Evolutionary conservation across 169 alveolate species (phyloP), one percentile per base, ranked within the genome.

Genomic region (Plasmodium fragile): DNA sequence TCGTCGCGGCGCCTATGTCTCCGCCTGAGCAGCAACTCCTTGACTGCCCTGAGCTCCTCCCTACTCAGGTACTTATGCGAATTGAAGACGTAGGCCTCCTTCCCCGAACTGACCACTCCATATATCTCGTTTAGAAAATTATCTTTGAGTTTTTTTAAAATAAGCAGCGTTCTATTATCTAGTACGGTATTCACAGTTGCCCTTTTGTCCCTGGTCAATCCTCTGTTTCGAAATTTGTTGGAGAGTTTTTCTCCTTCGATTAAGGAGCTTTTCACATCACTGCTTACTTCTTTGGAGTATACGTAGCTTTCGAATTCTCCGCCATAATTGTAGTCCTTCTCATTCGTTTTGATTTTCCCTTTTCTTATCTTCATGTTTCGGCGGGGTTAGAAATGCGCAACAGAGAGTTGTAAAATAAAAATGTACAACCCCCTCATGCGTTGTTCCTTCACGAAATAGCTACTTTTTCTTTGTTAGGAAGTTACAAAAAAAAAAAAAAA

Each of bases 21-120:
- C 39, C 22, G 45, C 30, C 30, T 73, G 18, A 36, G 59, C 69
- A 59, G 78, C 65, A 53, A 34, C 75, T 83, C 85, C 80, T 71
- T 92, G 73, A 78, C 71, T 81, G 45, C 49, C 41, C 18, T 84
- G 52, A 53, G 92, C 83, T 83, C 97, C 78, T 71, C 96, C 92
- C 85, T 70, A 75, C 91, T 82, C 52, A 82, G 32, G 81, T 71
- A 39, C 82, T 83, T 96, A 75, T 82, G 96, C 22, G 97, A 99
- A 92, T 98, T 98, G 94, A 98, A 98, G 13, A 99, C 99, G 93
- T 98, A 99, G 3, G 99, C 99, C 95, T 99, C 99, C 96, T 99
- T 99, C 11, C 99, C 99, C 32, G 99, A 98, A 77, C 99, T 98
- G 70, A 99, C 96, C 83, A 99, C 98, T 11, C 99, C 99, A 95